phyloP scores from a whole-genome alignment of 2,329 filamentous ascomycete genomes.

The Penicillium sp. region DNA sequence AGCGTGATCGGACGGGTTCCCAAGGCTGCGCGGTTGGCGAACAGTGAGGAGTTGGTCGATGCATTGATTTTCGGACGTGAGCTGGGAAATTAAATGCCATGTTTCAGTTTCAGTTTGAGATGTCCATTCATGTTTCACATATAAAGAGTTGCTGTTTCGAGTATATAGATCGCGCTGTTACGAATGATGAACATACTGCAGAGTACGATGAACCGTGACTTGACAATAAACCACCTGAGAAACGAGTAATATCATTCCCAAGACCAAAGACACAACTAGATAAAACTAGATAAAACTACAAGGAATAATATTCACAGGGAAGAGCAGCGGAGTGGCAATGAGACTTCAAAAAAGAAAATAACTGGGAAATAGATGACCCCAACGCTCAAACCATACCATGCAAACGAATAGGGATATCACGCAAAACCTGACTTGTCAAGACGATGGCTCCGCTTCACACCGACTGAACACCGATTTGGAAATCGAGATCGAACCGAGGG shows the following conservation, averaged over 20 bases:
- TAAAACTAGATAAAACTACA: conserved; percentile 26
- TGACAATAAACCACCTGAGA: not conserved
- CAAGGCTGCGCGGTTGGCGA: conserved; percentile 34
- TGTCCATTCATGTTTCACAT: not conserved
- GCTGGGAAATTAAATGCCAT: conserved; percentile 20
- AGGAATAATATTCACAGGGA: conserved; percentile 19
- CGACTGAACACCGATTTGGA: not conserved
- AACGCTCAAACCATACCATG: conserved; percentile 25
- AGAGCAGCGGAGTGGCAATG: conserved; percentile 9
- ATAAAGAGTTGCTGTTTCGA: not conserved
- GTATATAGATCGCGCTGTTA: not conserved
- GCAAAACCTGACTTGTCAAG: conserved; percentile 24
- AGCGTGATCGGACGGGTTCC: conserved; percentile 39
- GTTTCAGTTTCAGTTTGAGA: not conserved
- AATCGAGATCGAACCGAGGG: not conserved
- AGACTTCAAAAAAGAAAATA: conserved; percentile 2
- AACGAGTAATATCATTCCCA: not conserved
- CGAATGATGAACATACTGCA: not conserved
- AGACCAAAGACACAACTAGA: conserved; percentile 1
- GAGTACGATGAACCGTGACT: not conserved
- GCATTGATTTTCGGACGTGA: conserved; percentile 40
- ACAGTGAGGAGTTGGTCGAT: conserved; percentile 39
- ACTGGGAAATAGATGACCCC: conserved; percentile 12
- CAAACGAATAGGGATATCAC: conserved; percentile 29
- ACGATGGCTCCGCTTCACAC: conserved; percentile 9